Evolutionary conservation across 306 rosid species (phyloP), one percentile per base, ranked within the genome.

Genomic region (Mimosa pudica): DNA sequence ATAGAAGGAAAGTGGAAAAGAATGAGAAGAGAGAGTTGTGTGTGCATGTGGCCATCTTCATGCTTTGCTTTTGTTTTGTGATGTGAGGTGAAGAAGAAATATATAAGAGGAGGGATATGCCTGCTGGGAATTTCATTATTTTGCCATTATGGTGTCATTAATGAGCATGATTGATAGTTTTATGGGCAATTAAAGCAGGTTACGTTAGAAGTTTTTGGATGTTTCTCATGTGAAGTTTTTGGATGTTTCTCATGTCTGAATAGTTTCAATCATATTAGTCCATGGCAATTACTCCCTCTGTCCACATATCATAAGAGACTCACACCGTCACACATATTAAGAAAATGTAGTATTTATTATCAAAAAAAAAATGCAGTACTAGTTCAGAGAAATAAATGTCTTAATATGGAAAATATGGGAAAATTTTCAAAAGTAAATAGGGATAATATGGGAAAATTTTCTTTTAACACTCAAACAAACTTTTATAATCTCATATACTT

Each of bases 101-200:
- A 80, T 63, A 13, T 24, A 24, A 24, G 30, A 24, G 30, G 33
- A 61, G 17, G 10, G 30, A 6, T 17, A 70, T 33, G 62, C 4
- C 16, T 62, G 2, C 20, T 77, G 75, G 17, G 33, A 69, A 24
- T 70, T 35, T 32, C 58, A 60, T 20, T 61, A 24, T 54, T 30
- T 3, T 7, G 30, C 32, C 13, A 24, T 20, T 5, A 58, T 33
- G 47, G 48, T 5, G 17, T 61, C 66, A 61, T 61, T 0, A 70
- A 78, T 13, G 71, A 58, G 82, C 18, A 68, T 60, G 33, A 18
- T 41, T 58, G 24, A 32, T 70, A 57, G 62, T 69, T 55, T 70
- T 10, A 67, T 62, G 68, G 32, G 52, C 41, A 70, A 38, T 49
- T 32, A 64, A 41, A 51, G 42, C 48, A 36, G 0, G 16, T 36